Evolutionary conservation across 2,329 filamentous ascomycete species (phyloP).

Genomic region (Colletotrichum euphorbiae): DNA sequence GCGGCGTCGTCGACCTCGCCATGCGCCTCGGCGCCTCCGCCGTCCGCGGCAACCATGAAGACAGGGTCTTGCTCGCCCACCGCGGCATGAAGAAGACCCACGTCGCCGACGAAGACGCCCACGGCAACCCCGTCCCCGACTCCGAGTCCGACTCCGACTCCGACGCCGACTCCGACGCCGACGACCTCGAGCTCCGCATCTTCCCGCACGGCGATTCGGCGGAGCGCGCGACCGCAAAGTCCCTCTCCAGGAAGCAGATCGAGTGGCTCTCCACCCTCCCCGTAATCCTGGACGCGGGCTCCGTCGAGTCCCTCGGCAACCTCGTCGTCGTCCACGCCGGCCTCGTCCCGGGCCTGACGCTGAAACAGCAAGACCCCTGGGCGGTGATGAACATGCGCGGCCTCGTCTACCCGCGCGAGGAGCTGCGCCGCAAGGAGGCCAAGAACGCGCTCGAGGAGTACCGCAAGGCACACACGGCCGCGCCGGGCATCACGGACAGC

Average conservation of each 20-base stretch:
- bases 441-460: constrained; percentile 38
- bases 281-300: constrained; percentile 81
- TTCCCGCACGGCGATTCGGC: constrained; percentile 51
- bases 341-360: constrained; percentile 78
- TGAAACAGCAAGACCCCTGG: constrained; percentile 79
- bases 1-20: constrained; percentile 80
- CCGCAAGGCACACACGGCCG: constrained; percentile 36
- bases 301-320: constrained; percentile 58
- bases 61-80: constrained; percentile 79
- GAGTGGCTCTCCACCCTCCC: constrained; percentile 78
- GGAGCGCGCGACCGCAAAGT: constrained; percentile 68
- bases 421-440: constrained; percentile 53
- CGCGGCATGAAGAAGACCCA: constrained; percentile 52
- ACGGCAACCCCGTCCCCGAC: constrained; percentile 41
- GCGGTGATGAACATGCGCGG: constrained; percentile 94
- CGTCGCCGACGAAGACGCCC: constrained; percentile 40
- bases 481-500: constrained; percentile 34
- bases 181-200: constrained; percentile 40
- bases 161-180: constrained; percentile 38
- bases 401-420: constrained; percentile 66
- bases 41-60: constrained; percentile 94
- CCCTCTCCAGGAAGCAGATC: constrained; percentile 68
- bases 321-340: constrained; percentile 88
- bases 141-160: constrained; percentile 42
- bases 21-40: constrained; percentile 80